Evolutionary conservation across 768 basidiomycete species (phyloP), one percentile per base, ranked within the genome.

Genomic region (Boletus rubropictus): DNA sequence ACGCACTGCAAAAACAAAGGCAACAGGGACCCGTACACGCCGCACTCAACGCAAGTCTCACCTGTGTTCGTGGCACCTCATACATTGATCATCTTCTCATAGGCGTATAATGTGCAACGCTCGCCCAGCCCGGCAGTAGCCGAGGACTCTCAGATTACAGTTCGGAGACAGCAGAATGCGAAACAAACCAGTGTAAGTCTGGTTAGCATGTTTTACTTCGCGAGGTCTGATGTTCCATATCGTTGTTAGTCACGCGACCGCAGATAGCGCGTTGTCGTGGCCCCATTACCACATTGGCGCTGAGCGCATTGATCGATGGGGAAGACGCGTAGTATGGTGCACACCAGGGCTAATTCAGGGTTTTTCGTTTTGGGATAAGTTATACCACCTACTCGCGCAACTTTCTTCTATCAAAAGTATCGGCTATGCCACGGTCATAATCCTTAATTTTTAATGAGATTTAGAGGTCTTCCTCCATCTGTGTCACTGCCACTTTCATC

Each of bases 121-220:
- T 61, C 65, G 35, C 64, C 65, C 24, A 66, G 65, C 46, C 66
- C 65, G 18, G 61, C 62, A 9, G 17, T 61, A 43, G 47, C 48
- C n/a, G 65, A 66, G 40, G 65, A 66, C 5, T 46, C 57, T 15
- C 66, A 56, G 22, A 66, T 66, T 44, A 68, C 66, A 0, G 55
- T 66, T 20, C 60, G 64, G 46, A 55, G 66, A 53, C 65, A 66
- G 33, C 56, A 60, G 52, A 46, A 53, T 6, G 21, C 53, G 20
- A 58, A 59, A 51, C 57, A 60, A n/a, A 29, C 24, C 18, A 53
- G 25, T 24, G 64, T 62, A 48, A 29, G 58, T 52, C 14, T 29
- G 20, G n/a, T 39, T 18, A 7, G 1, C n/a, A 32, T 3, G 44
- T 28, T 22, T 38, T 8, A 12, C 44, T 14, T 40, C 17, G 11